These are phyloP conservation scores for Fusarium sp. DNA, from an alignment of 2,329 filamentous ascomycete species.

Conservation along the genomic window DNA sequence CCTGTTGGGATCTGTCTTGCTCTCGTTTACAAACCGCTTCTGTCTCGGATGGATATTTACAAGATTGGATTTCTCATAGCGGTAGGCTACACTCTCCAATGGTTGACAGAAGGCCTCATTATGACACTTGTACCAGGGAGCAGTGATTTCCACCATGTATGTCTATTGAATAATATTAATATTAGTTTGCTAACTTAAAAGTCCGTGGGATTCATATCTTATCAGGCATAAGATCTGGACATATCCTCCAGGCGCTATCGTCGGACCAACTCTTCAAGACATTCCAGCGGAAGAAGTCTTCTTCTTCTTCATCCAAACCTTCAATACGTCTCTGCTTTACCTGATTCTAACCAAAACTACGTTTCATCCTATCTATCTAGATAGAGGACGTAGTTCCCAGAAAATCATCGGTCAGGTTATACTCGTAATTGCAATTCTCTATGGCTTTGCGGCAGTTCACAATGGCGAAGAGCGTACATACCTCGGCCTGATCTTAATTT, in stretches of 20 bases:
- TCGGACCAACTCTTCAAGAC: constrained; percentile 71
- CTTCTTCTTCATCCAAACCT: constrained; percentile 83
- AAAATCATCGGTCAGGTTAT: constrained; percentile 63
- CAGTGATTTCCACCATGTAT: constrained; percentile 72
- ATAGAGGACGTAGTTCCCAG: constrained; percentile 37
- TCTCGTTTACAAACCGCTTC: constrained; percentile 27
- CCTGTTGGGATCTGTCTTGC: constrained; percentile 26
- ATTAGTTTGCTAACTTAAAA: not conserved
- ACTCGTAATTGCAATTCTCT: constrained; percentile 57
- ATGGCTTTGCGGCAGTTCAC: constrained; percentile 58
- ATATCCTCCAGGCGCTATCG: constrained; percentile 73
- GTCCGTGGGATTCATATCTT: constrained; percentile 81
- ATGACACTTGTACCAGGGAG: constrained; percentile 45
- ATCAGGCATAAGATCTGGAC: constrained; percentile 77
- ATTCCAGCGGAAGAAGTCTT: constrained; percentile 81
- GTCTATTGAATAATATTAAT: not conserved
- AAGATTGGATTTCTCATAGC: constrained; percentile 36
- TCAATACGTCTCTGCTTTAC: constrained; percentile 77
- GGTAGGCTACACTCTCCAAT: not conserved
- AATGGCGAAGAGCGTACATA: constrained; percentile 69
- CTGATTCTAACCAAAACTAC: constrained; percentile 74
- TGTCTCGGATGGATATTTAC: constrained; percentile 31
- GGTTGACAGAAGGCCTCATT: fast-evolving
- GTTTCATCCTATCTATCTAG: constrained; percentile 60
- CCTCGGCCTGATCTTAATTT: constrained; percentile 75